A percentile compares a stretch with the other conserved stretches of the same genome.
These are phyloP conservation scores for Capronia coronata DNA, from an alignment of 2,329 filamentous ascomycete species.

Conservation along the genomic window DNA sequence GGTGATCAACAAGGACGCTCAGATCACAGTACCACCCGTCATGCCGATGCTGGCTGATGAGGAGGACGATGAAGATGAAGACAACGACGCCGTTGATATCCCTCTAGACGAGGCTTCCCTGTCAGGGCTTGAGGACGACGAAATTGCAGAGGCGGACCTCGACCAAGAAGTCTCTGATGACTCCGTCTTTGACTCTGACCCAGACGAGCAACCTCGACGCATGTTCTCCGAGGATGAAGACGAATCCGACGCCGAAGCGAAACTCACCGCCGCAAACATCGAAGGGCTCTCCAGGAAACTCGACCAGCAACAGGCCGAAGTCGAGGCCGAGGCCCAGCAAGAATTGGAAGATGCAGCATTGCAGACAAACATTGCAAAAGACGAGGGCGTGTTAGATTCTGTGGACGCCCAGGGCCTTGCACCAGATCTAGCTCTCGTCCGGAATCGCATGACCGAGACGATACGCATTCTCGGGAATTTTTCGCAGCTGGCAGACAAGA, in stretches of 20 bases:
- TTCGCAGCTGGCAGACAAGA: conserved; percentile 69
- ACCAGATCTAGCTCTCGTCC: conserved; percentile 81
- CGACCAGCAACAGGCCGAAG: conserved; percentile 67
- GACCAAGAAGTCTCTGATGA: conserved; percentile 47
- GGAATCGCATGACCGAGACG: conserved; percentile 85
- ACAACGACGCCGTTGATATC: conserved; percentile 40
- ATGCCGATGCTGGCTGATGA: conserved; percentile 36
- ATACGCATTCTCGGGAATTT: conserved; percentile 89
- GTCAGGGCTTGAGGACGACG: conserved; percentile 25
- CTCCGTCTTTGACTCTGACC: conserved; percentile 65
- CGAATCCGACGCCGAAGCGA: conserved; percentile 79
- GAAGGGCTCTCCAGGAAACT: conserved; percentile 81
- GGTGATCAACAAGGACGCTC: conserved; percentile 29
- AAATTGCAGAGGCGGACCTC: conserved; percentile 30
- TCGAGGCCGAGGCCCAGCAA: conserved; percentile 74
- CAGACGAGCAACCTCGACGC: conserved; percentile 50
- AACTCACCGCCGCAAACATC: conserved; percentile 91
- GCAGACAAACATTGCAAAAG: conserved; percentile 87
- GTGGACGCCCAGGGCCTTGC: conserved; percentile 62
- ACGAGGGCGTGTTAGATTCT: conserved; percentile 58
- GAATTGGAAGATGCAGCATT: conserved; percentile 79
- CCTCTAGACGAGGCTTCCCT: conserved; percentile 40
- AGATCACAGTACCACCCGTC: conserved; percentile 26
- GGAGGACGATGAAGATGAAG: conserved; percentile 38
- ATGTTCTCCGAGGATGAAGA: conserved; percentile 97